phyloP scores from a whole-genome alignment of 228 moss, liverwort and hornwort species.

The Sphagnum magellanicum region DNA sequence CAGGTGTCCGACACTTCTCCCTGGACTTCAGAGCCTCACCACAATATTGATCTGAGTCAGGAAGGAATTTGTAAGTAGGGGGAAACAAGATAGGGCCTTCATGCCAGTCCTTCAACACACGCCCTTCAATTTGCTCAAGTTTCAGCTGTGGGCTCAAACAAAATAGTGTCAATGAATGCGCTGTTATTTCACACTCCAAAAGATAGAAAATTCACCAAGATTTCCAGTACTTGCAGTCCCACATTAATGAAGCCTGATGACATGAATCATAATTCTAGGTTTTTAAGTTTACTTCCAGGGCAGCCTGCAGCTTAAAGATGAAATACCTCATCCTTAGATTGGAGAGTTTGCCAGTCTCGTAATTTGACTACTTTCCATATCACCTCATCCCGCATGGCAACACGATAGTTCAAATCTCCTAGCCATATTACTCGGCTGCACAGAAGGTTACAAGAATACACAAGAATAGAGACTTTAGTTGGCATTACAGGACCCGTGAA shows the following conservation, averaged over 20 bases:
- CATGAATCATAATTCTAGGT: not conserved
- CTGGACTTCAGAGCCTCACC: slow-evolving; percentile 49
- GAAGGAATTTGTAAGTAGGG: slow-evolving; percentile 82
- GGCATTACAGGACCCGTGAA: no score
- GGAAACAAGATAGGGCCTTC: slow-evolving; percentile 74
- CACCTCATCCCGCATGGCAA: slow-evolving; percentile 64
- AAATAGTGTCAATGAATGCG: not conserved
- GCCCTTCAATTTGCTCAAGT: slow-evolving; percentile 71
- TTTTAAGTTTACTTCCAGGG: not conserved
- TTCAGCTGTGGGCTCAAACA: slow-evolving; percentile 45
- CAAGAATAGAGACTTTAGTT: no score
- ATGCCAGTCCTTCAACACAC: slow-evolving; percentile 78
- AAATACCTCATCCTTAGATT: slow-evolving; percentile 71
- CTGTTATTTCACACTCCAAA: not conserved
- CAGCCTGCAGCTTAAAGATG: not conserved
- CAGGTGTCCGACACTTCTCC: slow-evolving; percentile 77
- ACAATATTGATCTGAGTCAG: slow-evolving; percentile 71
- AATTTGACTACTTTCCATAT: slow-evolving; percentile 54
- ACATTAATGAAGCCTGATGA: not conserved
- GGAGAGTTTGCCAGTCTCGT: slow-evolving; percentile 58
- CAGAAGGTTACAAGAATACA: not conserved
- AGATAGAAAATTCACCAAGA: not conserved
- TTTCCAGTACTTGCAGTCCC: not conserved
- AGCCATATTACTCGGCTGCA: slow-evolving; percentile 88
- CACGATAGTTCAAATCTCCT: slow-evolving; percentile 90